Evolutionary conservation across 2,329 filamentous ascomycete species (phyloP), one percentile per base, ranked within the genome.

Genomic region (Monilinia aucupariae): DNA sequence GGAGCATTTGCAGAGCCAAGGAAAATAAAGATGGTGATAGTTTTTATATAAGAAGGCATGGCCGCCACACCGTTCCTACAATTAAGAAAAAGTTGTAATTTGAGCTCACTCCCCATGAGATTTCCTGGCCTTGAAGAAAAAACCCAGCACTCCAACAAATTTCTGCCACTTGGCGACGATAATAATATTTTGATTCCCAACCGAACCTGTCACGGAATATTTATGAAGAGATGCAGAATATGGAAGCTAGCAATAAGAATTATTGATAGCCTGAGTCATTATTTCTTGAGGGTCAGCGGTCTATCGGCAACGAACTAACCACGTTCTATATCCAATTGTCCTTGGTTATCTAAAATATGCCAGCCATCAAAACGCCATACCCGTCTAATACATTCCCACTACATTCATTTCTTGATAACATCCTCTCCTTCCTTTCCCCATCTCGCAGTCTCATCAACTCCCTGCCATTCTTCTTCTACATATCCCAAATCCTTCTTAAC

Each of bases 401-500:
- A 9, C 41, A 25, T 34, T 55, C 22, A 62, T 34, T 58, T 58
- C 32, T 64, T 62, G 41, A 9, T 27, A 51, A 56, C 41, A 56
- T 66, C 68, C 9, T 64, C 77, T 53, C 56, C 56, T 22, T 82
- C 79, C 47, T 78, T 84, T 59, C 89, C 89, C 92, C 92, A 97
- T 73, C 92, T 81, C 59, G 85, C 84, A 37, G 85, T 88, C 79
- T 97, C 93, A 70, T 97, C 90, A 12, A 91, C 92, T 6, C 86
- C 87, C 63, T 82, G 81, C 92, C 94, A 97, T 34, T 85, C 81
- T 69, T 89, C 88, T 77, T 97, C 93, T 5, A 88, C 81, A 73
- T 99, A 97, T 0, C 92, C 92, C 49, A 97, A 81, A 66, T 89
- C 82, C 71, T 84, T 81, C 82, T 99, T 99, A 66, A 97, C 92